A percentile compares a stretch with the other conserved stretches of the same genome.
These are phyloP conservation scores for Dorcoceras hygrometricum DNA, from an alignment of 257 asterid species.

Conservation along the genomic window DNA sequence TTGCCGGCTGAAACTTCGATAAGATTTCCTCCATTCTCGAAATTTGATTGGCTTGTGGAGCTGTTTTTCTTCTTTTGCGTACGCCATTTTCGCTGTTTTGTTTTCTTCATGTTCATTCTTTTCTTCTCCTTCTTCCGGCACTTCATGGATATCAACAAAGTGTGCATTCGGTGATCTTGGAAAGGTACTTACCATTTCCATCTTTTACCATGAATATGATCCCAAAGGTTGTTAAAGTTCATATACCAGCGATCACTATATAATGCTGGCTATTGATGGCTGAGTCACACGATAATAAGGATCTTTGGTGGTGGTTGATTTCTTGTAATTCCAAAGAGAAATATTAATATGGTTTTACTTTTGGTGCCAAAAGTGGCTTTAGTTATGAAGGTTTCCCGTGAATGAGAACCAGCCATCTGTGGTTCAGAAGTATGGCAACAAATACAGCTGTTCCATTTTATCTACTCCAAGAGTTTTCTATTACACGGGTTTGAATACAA, in stretches of 20 bases:
- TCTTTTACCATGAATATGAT: slow-evolving; percentile 1
- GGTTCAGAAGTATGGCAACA: slow-evolving; percentile 20
- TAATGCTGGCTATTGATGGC: neutral
- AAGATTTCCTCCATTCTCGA: slow-evolving; percentile 37
- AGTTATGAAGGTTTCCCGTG: slow-evolving; percentile 43
- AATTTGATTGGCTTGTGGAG: slow-evolving; percentile 21
- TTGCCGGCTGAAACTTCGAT: slow-evolving; percentile 54
- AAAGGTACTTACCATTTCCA: slow-evolving; percentile 44
- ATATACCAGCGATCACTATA: neutral
- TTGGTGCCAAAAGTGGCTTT: slow-evolving; percentile 15
- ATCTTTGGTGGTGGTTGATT: slow-evolving; percentile 26
- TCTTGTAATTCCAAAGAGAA: slow-evolving; percentile 8
- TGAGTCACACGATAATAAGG: slow-evolving; percentile 45
- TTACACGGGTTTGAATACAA: neutral
- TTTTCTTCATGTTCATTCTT: slow-evolving; percentile 24
- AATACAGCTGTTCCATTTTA: slow-evolving; percentile 2
- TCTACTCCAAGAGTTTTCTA: slow-evolving; percentile 5
- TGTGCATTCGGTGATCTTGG: slow-evolving; percentile 43
- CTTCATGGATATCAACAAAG: slow-evolving; percentile 70
- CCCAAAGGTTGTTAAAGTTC: neutral
- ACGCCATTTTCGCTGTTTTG: slow-evolving; percentile 11
- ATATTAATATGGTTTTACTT: neutral
- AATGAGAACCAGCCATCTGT: slow-evolving; percentile 22
- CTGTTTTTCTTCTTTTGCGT: slow-evolving; percentile 30
- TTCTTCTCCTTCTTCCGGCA: slow-evolving; percentile 52